Evolutionary conservation across 116 monocot species (phyloP).

Genomic region (Cymodocea nodosa): DNA sequence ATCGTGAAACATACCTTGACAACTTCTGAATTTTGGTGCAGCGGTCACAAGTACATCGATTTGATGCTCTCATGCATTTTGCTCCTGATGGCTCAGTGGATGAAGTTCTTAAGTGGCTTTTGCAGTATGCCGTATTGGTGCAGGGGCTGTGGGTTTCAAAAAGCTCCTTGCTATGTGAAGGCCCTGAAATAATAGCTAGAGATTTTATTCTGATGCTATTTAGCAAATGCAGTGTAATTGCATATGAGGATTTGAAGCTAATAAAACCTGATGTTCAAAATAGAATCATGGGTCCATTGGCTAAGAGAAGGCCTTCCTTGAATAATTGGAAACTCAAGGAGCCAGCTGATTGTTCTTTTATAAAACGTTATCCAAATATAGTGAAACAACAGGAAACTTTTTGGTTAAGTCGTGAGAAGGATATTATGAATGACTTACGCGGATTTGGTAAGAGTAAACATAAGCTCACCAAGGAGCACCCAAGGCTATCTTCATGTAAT

Average conservation of each 20-base stretch:
- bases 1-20: too few relatives aligned
- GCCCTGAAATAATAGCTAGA: constrained; percentile 19
- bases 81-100: constrained; percentile 30
- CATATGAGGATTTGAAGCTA: constrained; percentile 12
- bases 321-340: constrained; percentile 72
- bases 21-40: constrained; percentile 11
- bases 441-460: constrained; percentile 8
- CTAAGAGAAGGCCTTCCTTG: constrained; percentile 31
- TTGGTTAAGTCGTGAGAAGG: constrained; percentile 42
- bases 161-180: constrained; percentile 50
- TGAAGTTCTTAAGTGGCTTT: constrained; percentile 43
- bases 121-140: constrained; percentile 51
- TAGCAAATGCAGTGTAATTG: constrained; percentile 31
- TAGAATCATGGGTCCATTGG: constrained; percentile 29
- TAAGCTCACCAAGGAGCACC: constrained; percentile 11
- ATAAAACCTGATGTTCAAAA: constrained; percentile 5
- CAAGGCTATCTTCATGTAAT: constrained; percentile 9
- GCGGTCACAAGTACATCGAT: constrained; percentile 52
- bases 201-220: constrained; percentile 63
- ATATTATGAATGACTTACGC: constrained; percentile 18
- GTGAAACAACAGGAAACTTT: constrained; percentile 44
- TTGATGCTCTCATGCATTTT: constrained; percentile 59
- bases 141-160: constrained; percentile 85
- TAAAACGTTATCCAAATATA: constrained; percentile 40
- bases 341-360: constrained; percentile 40